Evolutionary conservation across 176 grass and related monocot species (phyloP), one percentile per base, ranked within the genome.

Genomic region (Urochloa ruziziensis): DNA sequence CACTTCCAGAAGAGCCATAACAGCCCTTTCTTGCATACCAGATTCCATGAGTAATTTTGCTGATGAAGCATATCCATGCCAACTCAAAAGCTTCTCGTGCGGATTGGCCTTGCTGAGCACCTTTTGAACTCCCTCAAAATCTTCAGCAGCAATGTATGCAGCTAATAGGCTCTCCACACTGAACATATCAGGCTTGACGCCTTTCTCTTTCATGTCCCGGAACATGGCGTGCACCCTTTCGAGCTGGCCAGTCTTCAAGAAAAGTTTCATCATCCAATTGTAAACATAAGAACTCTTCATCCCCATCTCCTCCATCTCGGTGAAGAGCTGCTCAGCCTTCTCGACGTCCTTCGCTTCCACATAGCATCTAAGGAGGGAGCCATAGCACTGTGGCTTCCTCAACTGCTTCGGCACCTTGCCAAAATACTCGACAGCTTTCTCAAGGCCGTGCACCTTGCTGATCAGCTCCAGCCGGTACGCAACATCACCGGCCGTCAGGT

Each of bases 291-390:
- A 28, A 7, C 17, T 70, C 27, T 25, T 43, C 54, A 77, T 83
- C 15, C 60, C 86, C 70, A 65, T 56, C 16, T 77, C 79, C 75
- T 73, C 42, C 48, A 91, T 94, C 72, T 86, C 71, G 15, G 56
- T 21, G 3, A 91, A 94, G 24, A 88, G 78, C 46, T 87, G 80
- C 73, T 94, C 91, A 0, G 91, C 88, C 82, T 88, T 76, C 29
- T 80, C 83, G 1, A 77, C 54, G 2, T 46, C 79, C 51, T 86
- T 91, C 0, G 80, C 86, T 51, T 94, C 74, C 8, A 14, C 79
- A 4, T 94, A 94, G 80, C 91, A 94, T 64, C 40, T 79, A 6
- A 94, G 87, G 33, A 94, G 86, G 48, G 92, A 79, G 66, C 84
- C 90, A 18, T 94, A 87, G 67, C 86, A 77, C 56, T 89, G 86